phyloP scores from a whole-genome alignment of 129 eudicot species.

The Flaveria bidentis region DNA sequence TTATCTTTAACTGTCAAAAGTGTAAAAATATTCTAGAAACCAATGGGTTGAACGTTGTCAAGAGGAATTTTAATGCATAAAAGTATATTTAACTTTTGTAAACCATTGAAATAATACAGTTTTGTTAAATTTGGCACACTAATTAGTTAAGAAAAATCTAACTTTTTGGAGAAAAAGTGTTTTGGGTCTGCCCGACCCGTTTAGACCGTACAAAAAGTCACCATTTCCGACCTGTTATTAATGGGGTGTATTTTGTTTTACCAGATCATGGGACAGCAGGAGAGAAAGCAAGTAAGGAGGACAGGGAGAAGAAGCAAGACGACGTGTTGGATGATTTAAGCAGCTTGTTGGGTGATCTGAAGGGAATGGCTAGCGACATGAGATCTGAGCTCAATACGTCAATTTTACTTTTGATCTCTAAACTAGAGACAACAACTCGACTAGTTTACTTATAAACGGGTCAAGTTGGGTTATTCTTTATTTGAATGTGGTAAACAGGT shows the following conservation, averaged over 20 bases:
- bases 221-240: not conserved
- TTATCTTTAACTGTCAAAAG: not conserved
- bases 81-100: not conserved
- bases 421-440: not conserved
- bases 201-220: not conserved
- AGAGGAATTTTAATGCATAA: not conserved
- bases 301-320: slow-evolving; percentile 91
- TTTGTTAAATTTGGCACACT: not conserved
- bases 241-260: slow-evolving; percentile 4
- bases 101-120: not conserved
- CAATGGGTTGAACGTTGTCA: not conserved
- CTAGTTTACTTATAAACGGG: not conserved
- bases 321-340: slow-evolving; percentile 75
- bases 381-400: slow-evolving; percentile 89
- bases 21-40: not conserved
- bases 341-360: slow-evolving; percentile 81
- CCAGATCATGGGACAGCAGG: slow-evolving; percentile 45
- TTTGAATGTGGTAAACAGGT: not conserved
- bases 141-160: too few species aligned
- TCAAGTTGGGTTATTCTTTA: not conserved
- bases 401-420: slow-evolving; percentile 10
- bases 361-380: slow-evolving; percentile 97
- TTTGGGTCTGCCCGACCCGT: not conserved
- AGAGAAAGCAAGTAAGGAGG: slow-evolving; percentile 47
- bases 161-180: not conserved